Base-by-base conservation (phyloP, 108 stramenopile species). In the Skeletonema marinoi region DNA sequence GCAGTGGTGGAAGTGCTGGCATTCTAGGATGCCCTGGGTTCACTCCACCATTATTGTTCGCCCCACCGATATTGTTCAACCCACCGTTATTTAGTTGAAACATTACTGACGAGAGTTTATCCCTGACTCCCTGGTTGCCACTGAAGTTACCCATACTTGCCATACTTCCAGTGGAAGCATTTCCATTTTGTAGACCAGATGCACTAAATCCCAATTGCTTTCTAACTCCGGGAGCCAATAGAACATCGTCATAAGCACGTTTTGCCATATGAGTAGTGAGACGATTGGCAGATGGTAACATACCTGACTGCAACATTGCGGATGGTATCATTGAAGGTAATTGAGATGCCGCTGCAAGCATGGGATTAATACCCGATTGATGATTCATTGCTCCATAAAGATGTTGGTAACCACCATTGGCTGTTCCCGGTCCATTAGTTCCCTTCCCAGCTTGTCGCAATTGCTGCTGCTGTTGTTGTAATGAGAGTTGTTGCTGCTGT, bases 271-370 rank as follows among this genome's bases (percentile, higher is more conserved):
- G 54, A 56, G 54, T 5, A 25, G 21, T 56, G 54, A 56, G 9
- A 14, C 4, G 44, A 56, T 25, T 25, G 54, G 54, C 21, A 25
- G 54, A 56, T 0, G 44, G 44, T 46, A 46, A 46, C 44, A 46
- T 44, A 3, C 13, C 44, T 3, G 44, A 46, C 16, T 16, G 44
- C 7, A 56, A 25, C 54, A 56, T 25, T 56, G 54, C n/a, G 25
- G 54, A 56, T 56, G 54, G 54, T 56, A 56, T 56, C 19, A 25
- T 56, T 56, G 54, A n/a, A 56, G 54, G 54, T 25, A 56, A 25
- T 56, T 25, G 54, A 21, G 54, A 56, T 25, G 54, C 54, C 54
- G 54, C 54, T 5, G 54, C 54, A 25, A 56, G 25, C 54, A 56
- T 25, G 9, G 21, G 19, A 9, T 25, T 25, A 9, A 56, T 56